Base-by-base conservation (phyloP, 1,284 basidiomycete species). In the Anthracocystis walkeri region DNA sequence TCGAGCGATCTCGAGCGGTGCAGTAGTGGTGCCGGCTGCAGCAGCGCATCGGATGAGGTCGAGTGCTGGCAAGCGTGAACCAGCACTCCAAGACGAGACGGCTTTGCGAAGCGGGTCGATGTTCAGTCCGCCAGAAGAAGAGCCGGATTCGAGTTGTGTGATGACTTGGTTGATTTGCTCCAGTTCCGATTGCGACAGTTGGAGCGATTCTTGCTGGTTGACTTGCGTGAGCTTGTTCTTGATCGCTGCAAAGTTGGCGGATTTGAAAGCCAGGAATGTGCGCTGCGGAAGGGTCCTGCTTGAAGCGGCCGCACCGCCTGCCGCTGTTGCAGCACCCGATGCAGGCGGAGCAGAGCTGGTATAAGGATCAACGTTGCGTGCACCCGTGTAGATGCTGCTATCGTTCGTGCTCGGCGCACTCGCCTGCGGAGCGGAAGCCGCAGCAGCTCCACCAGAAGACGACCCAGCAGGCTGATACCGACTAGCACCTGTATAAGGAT, bases 401-500 rank as follows among this genome's bases (percentile, higher is more conserved):
- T 56, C 57, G 21, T 12, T 27, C 5, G 11, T 75, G 85, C 87
- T 75, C 21, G 57, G 82, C 86, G 7, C 86, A 84, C 78, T 86
- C 84, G 77, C 83, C 75, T 69, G 79, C 85, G 58, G 65, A 44
- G 54, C 68, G 6, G 82, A 61, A 2, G 77, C 67, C 25, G 86
- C 65, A 21, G n/a, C 65, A 58, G 49, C 41, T 3, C 33, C 21
- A 48, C 27, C 41, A 27, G 49, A 29, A n/a, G 61, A 50, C 23
- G 62, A 63, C 75, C 46, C 86, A 75, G 33, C 87, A 75, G 58
- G 88, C 86, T 66, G 88, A 88, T 85, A 92, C 91, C 77, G 90
- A 86, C 55, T 90, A 89, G 77, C 82, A 89, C 94, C 94, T 63
- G 97, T 99, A 86, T 90, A 99, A 7, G 96, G 96, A 85, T 99